Conservation (phyloP, 2,329 filamentous ascomycete genomes). For the Phyllosticta citribraziliensis region DNA sequence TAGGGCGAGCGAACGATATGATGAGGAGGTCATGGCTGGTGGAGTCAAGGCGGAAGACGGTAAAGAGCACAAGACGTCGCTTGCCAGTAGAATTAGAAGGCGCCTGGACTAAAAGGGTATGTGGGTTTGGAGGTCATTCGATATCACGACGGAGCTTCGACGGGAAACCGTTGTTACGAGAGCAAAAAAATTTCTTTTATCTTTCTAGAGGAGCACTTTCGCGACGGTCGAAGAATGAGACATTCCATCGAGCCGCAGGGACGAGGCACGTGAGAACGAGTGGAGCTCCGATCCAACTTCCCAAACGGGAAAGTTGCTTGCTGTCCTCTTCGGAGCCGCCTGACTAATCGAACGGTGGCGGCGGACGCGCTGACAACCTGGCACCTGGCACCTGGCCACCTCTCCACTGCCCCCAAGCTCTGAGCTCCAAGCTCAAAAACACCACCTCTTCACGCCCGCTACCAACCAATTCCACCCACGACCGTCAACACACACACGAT, state of each 20-base stretch:
- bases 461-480: neutral
- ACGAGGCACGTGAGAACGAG: neutral
- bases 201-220: neutral
- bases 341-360: neutral
- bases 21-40: slow-evolving; percentile 7
- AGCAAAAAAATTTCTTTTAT: neutral
- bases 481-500: neutral
- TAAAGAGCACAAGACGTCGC: neutral
- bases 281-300: neutral
- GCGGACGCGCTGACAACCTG: neutral
- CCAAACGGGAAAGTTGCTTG: neutral
- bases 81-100: neutral
- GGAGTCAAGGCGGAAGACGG: neutral
- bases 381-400: neutral
- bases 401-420: neutral
- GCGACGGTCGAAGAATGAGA: no score
- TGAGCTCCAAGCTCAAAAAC: neutral
- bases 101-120: neutral
- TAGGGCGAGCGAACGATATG: slow-evolving; percentile 6
- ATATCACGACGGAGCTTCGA: neutral
- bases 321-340: neutral
- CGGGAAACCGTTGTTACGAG: neutral
- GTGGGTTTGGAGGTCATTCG: neutral
- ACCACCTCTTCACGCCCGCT: neutral
- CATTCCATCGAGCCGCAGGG: neutral